phyloP scores from a whole-genome alignment of 2,329 filamentous ascomycete genomes.

The Arthrobotrys sinensis region DNA sequence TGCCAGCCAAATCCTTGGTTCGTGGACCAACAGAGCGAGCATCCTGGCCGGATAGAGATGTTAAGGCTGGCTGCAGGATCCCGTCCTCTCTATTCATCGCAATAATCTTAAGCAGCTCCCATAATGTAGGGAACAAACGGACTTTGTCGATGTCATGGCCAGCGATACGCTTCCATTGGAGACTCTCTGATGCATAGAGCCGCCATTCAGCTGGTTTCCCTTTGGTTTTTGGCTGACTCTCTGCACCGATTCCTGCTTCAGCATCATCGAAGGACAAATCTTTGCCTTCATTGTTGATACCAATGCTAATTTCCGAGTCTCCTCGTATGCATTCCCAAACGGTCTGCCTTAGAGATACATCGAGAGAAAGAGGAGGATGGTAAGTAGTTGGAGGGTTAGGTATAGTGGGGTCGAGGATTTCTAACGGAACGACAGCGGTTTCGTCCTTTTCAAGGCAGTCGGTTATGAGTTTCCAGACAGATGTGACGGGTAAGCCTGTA shows the following conservation, averaged over 20 bases:
- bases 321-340: constrained; percentile 46
- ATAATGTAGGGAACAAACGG: constrained; percentile 51
- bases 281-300: constrained; percentile 48
- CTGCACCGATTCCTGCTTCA: constrained; percentile 36
- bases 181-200: constrained; percentile 49
- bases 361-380: constrained; percentile 47
- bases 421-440: constrained; percentile 38
- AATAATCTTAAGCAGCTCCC: constrained; percentile 58
- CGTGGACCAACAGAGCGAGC: constrained; percentile 54
- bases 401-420: constrained; percentile 51
- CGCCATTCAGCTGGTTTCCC: constrained; percentile 36
- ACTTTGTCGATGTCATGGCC: constrained; percentile 57
- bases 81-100: constrained; percentile 53
- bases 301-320: constrained; percentile 50
- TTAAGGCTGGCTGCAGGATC: constrained; percentile 47
- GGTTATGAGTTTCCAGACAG: constrained; percentile 56
- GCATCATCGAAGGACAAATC: constrained; percentile 56
- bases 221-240: constrained; percentile 18
- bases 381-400: constrained; percentile 52
- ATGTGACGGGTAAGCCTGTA: constrained; percentile 52
- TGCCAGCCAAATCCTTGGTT: constrained; percentile 57
- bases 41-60: constrained; percentile 48
- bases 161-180: constrained; percentile 55
- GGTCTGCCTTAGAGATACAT: constrained; percentile 36
- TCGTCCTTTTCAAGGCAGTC: constrained; percentile 47